Conservation (phyloP, 805 yeast genomes). For the Candida taoyuanica region DNA sequence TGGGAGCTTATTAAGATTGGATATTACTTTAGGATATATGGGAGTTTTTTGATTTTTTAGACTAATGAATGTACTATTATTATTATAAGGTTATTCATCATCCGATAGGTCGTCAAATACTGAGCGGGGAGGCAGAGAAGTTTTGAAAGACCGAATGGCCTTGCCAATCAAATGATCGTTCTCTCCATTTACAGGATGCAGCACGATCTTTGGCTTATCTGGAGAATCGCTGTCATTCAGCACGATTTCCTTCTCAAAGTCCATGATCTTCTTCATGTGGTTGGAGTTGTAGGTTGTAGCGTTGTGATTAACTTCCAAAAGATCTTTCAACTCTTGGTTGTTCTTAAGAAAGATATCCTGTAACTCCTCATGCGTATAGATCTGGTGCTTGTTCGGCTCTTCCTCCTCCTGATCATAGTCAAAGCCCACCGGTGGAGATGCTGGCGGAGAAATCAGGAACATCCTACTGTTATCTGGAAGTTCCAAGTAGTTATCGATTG, state of each 20-base stretch:
- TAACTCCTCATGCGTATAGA: slow-evolving; percentile 25
- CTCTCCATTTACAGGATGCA: slow-evolving; percentile 24
- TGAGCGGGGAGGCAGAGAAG: slow-evolving; percentile 36
- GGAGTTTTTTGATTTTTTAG: background rate
- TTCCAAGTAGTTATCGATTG: slow-evolving; percentile 24
- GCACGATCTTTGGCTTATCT: slow-evolving; percentile 22
- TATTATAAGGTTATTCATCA: no score
- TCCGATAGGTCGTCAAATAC: slow-evolving; percentile 31
- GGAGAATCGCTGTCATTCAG: slow-evolving; percentile 19
- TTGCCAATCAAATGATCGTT: slow-evolving; percentile 24
- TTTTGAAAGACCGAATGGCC: slow-evolving; percentile 26
- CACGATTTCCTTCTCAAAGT: slow-evolving; percentile 21
- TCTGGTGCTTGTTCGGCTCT: slow-evolving; percentile 30
- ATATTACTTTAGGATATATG: no score
- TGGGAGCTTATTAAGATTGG: background rate
- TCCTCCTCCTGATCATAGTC: slow-evolving; percentile 35
- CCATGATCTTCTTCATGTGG: slow-evolving; percentile 7
- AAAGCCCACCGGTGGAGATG: slow-evolving; percentile 39
- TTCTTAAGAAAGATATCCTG: slow-evolving; percentile 20
- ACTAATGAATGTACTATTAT: no score
- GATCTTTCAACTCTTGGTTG: slow-evolving; percentile 17
- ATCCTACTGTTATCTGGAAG: slow-evolving; percentile 31
- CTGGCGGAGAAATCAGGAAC: slow-evolving; percentile 39
- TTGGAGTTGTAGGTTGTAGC: slow-evolving; percentile 8
- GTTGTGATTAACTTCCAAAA: slow-evolving; percentile 12